Conservation (phyloP, 805 yeast genomes). For the Saturnispora dispora region DNA sequence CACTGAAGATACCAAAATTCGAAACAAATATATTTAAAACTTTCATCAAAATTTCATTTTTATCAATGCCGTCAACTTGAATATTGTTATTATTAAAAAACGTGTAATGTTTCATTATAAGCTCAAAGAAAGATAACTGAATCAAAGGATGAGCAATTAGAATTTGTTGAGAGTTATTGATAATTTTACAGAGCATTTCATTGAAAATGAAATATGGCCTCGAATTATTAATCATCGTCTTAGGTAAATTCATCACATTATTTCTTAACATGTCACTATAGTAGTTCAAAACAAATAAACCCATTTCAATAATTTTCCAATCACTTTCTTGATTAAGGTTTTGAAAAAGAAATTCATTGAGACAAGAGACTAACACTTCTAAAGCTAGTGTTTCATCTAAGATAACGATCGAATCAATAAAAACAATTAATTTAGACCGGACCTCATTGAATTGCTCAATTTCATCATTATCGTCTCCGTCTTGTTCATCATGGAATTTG, state of each 20-base stretch:
- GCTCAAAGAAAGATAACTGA: conserved; percentile 75
- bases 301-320: conserved; percentile 85
- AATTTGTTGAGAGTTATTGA: conserved; percentile 28
- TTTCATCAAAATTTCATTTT: conserved; percentile 45
- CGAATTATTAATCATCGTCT: conserved; percentile 54
- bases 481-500: conserved; percentile 61
- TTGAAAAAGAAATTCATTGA: conserved; percentile 33
- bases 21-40: conserved; percentile 73
- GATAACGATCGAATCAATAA: conserved; percentile 72
- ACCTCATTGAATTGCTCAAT: conserved; percentile 74
- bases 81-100: conserved; percentile 41
- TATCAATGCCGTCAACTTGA: conserved; percentile 32
- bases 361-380: conserved; percentile 35
- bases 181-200: conserved; percentile 45
- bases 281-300: conserved; percentile 70
- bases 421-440: conserved; percentile 60
- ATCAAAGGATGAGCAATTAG: conserved; percentile 69
- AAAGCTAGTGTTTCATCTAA: conserved; percentile 31
- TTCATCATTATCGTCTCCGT: conserved; percentile 57
- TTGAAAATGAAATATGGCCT: conserved; percentile 56
- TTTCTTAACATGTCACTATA: conserved; percentile 74
- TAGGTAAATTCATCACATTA: conserved; percentile 63
- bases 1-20: conserved; percentile 72
- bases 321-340: conserved; percentile 23
- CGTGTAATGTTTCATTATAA: conserved; percentile 69